Evolutionary conservation across 2,329 filamentous ascomycete genomes (phyloP).

Genomic region (Penicillium hesseltinei): DNA sequence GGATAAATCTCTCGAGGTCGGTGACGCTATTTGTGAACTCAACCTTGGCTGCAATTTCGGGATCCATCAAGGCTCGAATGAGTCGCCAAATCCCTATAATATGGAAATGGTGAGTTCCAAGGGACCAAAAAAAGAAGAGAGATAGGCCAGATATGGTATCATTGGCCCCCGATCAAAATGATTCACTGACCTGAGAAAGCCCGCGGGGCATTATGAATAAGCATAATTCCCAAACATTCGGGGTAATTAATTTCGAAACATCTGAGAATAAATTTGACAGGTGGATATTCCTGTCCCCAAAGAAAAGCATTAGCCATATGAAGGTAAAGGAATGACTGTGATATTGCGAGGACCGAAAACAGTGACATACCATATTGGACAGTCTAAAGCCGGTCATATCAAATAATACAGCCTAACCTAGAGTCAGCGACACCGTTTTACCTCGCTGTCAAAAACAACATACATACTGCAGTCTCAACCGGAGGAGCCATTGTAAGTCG

Average conservation of each 20-base stretch:
- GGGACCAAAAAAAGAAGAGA: too few relatives aligned
- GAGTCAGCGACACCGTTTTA: conserved; percentile 1
- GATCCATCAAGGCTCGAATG: conserved; percentile 91
- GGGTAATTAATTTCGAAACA: conserved; percentile 98
- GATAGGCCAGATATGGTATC: too few relatives aligned
- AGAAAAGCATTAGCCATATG: background rate
- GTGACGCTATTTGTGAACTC: conserved; percentile 79
- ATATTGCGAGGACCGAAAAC: background rate
- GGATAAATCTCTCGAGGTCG: conserved; percentile 74
- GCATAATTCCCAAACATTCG: conserved; percentile 78
- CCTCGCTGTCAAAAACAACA: conserved; percentile 31
- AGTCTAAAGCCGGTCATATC: conserved; percentile 92
- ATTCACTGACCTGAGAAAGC: conserved; percentile 72
- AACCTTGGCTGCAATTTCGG: conserved; percentile 89
- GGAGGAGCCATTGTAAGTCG: conserved; percentile 73
- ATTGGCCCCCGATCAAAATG: too few relatives aligned
- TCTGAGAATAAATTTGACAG: conserved; percentile 97
- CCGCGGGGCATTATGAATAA: conserved; percentile 94
- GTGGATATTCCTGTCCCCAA: conserved; percentile 71
- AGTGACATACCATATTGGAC: conserved; percentile 77
- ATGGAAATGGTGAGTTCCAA: background rate
- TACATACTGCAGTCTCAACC: conserved; percentile 77
- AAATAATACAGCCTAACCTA: conserved; percentile 74
- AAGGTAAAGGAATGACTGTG: too few relatives aligned
- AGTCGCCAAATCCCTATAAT: conserved; percentile 80